A percentile compares a stretch with the other conserved stretches of the same genome.
Conservation (phyloP, 768 basidiomycete genomes). For the Lactarius quietus region DNA sequence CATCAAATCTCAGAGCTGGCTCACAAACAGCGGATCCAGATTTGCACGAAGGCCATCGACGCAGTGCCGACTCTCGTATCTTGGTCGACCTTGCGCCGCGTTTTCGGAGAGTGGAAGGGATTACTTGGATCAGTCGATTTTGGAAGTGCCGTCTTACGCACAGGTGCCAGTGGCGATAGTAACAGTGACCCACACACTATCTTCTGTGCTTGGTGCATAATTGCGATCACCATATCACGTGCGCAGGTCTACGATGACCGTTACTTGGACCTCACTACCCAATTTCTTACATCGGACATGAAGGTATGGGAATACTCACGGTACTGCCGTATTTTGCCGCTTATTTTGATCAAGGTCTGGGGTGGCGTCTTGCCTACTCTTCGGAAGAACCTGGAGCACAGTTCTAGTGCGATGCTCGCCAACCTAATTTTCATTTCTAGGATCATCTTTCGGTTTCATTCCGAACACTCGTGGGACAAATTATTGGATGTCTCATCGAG, state of each 20-base stretch:
- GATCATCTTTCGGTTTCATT: neutral
- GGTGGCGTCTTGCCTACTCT: neutral
- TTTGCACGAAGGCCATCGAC: neutral
- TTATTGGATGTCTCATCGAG: neutral
- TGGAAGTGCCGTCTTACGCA: neutral
- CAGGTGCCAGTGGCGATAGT: neutral
- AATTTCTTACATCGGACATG: neutral
- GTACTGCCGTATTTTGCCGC: neutral
- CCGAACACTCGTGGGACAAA: too few species aligned
- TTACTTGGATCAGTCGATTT: neutral
- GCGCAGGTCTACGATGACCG: neutral
- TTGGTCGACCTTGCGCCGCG: neutral
- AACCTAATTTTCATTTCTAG: neutral
- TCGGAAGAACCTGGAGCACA: neutral
- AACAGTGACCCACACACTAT: neutral
- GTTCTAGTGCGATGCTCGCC: neutral
- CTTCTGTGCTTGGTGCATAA: slow-evolving; percentile 5
- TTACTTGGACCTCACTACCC: neutral
- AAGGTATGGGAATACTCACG: neutral
- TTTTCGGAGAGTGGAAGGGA: neutral
- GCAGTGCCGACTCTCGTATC: neutral
- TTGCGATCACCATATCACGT: neutral
- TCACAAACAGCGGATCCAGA: neutral
- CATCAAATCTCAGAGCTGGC: neutral
- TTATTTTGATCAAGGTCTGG: neutral